Evolutionary conservation across 805 yeast species (phyloP), one percentile per base, ranked within the genome.

Genomic region (Saccharomycopsis selenospora): DNA sequence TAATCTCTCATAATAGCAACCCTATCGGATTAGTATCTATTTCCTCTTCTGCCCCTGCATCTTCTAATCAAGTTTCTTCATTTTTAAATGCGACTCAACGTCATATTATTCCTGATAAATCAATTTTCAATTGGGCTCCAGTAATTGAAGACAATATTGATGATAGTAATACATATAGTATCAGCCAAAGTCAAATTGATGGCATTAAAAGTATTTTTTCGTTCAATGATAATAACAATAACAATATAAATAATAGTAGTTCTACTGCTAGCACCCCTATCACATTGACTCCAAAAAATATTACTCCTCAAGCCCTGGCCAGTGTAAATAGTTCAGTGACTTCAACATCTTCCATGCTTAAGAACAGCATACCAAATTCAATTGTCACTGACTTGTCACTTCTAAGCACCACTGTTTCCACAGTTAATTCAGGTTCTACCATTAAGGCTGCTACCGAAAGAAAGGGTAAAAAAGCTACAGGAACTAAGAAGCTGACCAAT

Each of bases 121-220:
- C 38, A 7, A 33, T 33, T 4, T 33, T 33, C 38, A 33, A 33
- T 20, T 33, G 38, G 38, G 38, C 38, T 17, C 38, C 38, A 7
- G 38, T 14, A 6, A 33, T 33, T 5, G 38, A 33, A 20, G 38
- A 33, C 17, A 17, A 17, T 14, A 20, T 17, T 4, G 38, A 33
- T 20, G 17, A 33, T 14, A 17, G n/a, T 10, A 14, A 14, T 14
- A 20, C 20, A 17, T 14, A 17, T 5, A 33, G 18, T 14, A 33
- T 33, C 10, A 33, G 38, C 33, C 50, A 47, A 8, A 22, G 33
- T 11, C 46, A 47, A 36, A 47, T 49, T 14, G 49, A 45, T 10
- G 36, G 42, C 20, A 49, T 49, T 30, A 45, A 45, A 18, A 49
- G 36, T 28, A 45, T 49, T n/a, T 49, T 49, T 33, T 36, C 42